Base-by-base conservation (phyloP, 306 rosid genomes). In the Medicago arabica region DNA sequence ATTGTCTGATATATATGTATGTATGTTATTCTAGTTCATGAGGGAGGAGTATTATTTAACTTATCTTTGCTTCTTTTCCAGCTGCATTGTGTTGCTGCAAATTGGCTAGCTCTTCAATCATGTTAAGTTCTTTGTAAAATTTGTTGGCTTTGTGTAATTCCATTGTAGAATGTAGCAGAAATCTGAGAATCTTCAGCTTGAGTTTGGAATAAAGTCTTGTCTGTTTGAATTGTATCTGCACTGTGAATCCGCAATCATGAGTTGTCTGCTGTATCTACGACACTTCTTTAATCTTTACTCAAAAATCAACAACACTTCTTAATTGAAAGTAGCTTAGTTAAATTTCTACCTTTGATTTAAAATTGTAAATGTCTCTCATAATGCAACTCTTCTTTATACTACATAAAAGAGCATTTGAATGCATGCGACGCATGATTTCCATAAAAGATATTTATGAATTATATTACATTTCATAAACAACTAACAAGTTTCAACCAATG, bases 71-170 rank as follows among this genome's bases (percentile, higher is more conserved):
- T 78, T 57, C 63, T 69, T 50, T 57, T 71, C 79, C 76, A 8
- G 80, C 65, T 81, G 89, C 91, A 84, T 71, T 77, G 19, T 84
- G 88, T 83, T 66, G 72, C 53, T 87, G 97, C 84, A 59, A 64
- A 69, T 61, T 84, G 11, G 66, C 75, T 62, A 39, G 75, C 82
- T 75, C 67, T 78, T 80, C 67, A 34, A 47, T 79, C 59, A 39
- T 75, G 75, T 73, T 81, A 44, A 80, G 74, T 85, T 85, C 67
- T 83, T 71, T 81, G 86, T 83, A 81, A 84, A 85, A 82, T 83
- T 76, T 75, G 80, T 28, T 73, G 49, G 81, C 70, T 62, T 46
- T 75, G 69, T 78, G 79, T 51, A 76, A 60, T 75, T 64, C 60
- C 77, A n/a, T 17, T 80, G 76, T 82, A 69, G 64, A 71, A 58